Percentiles rank a stretch among this genome's conserved stretches.
These are phyloP conservation scores for Epichloe scottii DNA, from an alignment of 2,329 filamentous ascomycete genomes.

Conservation along the genomic window DNA sequence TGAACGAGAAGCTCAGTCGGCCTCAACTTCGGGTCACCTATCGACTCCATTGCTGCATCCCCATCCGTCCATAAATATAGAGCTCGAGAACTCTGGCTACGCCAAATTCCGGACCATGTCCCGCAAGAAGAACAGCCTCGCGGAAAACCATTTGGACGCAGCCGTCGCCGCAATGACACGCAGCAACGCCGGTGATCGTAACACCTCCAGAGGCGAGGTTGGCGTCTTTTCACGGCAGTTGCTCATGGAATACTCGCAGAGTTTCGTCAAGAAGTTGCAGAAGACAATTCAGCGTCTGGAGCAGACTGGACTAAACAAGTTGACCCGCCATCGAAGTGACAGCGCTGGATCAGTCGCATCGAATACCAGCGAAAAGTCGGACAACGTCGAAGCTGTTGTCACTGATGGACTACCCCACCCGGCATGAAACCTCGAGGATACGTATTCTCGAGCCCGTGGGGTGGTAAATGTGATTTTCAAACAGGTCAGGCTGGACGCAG, in stretches of 20 bases:
- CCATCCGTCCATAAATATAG: constrained; percentile 35
- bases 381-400: not conserved
- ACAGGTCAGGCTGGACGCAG: constrained; percentile 65
- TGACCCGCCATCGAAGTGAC: constrained; percentile 16
- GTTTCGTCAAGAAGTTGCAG: constrained; percentile 33
- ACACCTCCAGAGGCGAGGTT: constrained; percentile 6
- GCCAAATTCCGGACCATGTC: constrained; percentile 43
- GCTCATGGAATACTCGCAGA: constrained; percentile 43
- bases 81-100: constrained; percentile 43
- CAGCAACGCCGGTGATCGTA: constrained; percentile 5
- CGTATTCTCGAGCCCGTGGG: constrained; percentile 76
- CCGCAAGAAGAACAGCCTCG: constrained; percentile 16
- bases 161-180: constrained; percentile 7
- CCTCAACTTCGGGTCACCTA: constrained; percentile 3
- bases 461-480: constrained; percentile 72
- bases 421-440: constrained; percentile 50
- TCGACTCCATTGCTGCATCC: not conserved
- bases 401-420: constrained; percentile 3
- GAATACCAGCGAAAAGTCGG: not conserved
- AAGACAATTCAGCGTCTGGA: constrained; percentile 29
- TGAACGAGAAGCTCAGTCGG: constrained; percentile 12
- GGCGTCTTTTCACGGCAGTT: constrained; percentile 40
- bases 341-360: constrained; percentile 21
- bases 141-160: constrained; percentile 15
- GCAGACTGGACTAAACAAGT: constrained; percentile 13